Evolutionary conservation across 2,329 filamentous ascomycete species (phyloP), one percentile per base, ranked within the genome.

Genomic region (Penicillium sp.): DNA sequence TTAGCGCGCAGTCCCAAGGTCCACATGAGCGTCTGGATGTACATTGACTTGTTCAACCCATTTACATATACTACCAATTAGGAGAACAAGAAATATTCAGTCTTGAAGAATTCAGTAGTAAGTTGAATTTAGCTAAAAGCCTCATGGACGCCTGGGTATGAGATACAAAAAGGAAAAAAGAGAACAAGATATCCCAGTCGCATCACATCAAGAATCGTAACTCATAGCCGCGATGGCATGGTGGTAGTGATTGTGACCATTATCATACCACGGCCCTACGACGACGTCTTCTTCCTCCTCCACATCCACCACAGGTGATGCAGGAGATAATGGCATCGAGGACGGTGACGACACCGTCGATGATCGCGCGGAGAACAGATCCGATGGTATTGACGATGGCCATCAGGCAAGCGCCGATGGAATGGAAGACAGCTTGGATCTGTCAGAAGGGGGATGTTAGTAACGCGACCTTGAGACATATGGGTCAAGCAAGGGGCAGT

Each of bases 321-420:
- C 83, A 89, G 60, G 79, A 79, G 73, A 90, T 83, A 71, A 90
- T 79, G 73, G 88, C 85, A 70, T 82, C 81, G 73, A 85, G 80
- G 74, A 89, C 79, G 55, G 80, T 73, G 59, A 89, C 85, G 66
- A 90, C 74, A 67, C 84, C 88, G 71, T 80, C 81, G 73, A 90
- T 82, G 69, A 90, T 87, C 66, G 85, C 85, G 60, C 81, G 82
- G 50, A 88, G 77, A 73, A 89, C 83, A 61, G 75, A 71, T 51
- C 83, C 87, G 65, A 90, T 85, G 65, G 82, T 86, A 63, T 84
- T 82, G 63, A 90, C 81, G 66, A 90, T 81, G 67, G 84, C 83
- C 81, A 88, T 89, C 58, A 90, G 80, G 69, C 81, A 82, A 61
- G 77, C 77, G 52, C 87, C 88, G 72, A 90, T 86, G 65, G 86